Base-by-base conservation (phyloP, 1,284 basidiomycete genomes). In the Exobasidium cylindrosporum region DNA sequence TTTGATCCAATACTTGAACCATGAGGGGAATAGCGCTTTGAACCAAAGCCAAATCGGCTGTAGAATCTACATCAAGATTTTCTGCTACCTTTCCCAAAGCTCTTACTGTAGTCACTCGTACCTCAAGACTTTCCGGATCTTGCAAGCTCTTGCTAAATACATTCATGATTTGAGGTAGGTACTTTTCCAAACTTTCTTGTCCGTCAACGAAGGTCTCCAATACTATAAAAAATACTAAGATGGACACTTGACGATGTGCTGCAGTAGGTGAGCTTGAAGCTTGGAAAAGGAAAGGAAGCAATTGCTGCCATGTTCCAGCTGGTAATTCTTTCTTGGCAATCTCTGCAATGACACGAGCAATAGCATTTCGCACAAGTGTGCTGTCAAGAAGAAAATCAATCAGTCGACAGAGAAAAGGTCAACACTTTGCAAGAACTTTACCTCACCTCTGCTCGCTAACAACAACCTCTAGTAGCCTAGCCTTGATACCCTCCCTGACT, bases 261-360 rank as follows among this genome's bases (percentile, higher is more conserved):
- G 87, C 86, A 58, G 86, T 83, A 2, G 85, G 70, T 7, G 92
- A 90, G 54, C 85, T 84, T 62, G 90, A 89, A 17, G 91, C 88
- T 69, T 88, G 84, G 76, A 90, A 86, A 60, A 98, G 86, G 84
- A 91, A 94, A 3, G 91, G 91, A 35, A 98, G 86, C 53, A 98
- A 88, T 62, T 88, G 85, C 2, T 88, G 86, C 96, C 96, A 98
- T 67, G 87, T 86, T 65, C 88, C 86, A 61, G 86, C 81, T 28
- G 90, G 87, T 63, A 97, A 85, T 81, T 98, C 96, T 76, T 92
- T 86, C 67, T 88, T 86, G 43, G 95, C 96, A 81, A 98, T 91
- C 64, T 92, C 90, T 54, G 94, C 91, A 67, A 98, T 87, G 64
- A 96, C 90, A 60, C 95, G 91, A 29, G 94, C 91, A 59, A 90